Conservation (phyloP, 177 flowering plant species). For the Telopea speciosissima region DNA sequence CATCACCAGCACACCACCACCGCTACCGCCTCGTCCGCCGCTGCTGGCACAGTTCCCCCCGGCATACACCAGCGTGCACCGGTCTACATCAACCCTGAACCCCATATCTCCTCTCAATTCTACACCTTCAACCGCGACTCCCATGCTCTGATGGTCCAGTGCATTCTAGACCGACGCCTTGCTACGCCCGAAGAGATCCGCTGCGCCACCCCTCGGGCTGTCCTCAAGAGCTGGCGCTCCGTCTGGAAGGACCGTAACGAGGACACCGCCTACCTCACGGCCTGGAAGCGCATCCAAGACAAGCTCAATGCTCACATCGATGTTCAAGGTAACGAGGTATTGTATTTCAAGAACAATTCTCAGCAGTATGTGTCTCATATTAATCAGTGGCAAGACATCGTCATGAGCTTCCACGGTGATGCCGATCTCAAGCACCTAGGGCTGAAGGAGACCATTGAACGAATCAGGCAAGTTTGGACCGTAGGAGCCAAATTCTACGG, state of each 20-base stretch:
- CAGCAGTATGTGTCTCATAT: conserved; percentile 80
- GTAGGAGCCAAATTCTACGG: conserved; percentile 97
- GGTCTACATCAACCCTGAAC: conserved; percentile 56
- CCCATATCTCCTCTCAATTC: conserved; percentile 86
- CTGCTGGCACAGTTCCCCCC: background rate
- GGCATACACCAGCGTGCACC: conserved; percentile 10
- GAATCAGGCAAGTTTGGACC: conserved; percentile 92
- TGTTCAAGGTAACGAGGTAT: conserved; percentile 41
- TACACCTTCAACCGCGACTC: conserved; percentile 87
- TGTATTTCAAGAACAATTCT: conserved; percentile 79
- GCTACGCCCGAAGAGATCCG: conserved; percentile 83
- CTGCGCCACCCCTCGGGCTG: conserved; percentile 61
- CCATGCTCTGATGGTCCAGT: conserved; percentile 75
- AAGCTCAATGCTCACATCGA: conserved; percentile 64
- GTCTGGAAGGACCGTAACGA: conserved; percentile 99
- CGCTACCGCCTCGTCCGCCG: conserved; percentile 1
- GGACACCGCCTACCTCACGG: conserved; percentile 90
- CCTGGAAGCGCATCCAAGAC: conserved; percentile 97
- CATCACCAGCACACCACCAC: conserved; percentile 7
- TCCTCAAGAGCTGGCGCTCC: conserved; percentile 83
- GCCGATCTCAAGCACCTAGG: conserved; percentile 78
- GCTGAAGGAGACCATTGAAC: conserved; percentile 77
- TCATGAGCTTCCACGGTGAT: conserved; percentile 62
- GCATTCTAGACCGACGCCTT: conserved; percentile 55
- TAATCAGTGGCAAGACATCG: conserved; percentile 91